Base-by-base conservation (phyloP, 768 basidiomycete genomes). In the Auricularia cornea region DNA sequence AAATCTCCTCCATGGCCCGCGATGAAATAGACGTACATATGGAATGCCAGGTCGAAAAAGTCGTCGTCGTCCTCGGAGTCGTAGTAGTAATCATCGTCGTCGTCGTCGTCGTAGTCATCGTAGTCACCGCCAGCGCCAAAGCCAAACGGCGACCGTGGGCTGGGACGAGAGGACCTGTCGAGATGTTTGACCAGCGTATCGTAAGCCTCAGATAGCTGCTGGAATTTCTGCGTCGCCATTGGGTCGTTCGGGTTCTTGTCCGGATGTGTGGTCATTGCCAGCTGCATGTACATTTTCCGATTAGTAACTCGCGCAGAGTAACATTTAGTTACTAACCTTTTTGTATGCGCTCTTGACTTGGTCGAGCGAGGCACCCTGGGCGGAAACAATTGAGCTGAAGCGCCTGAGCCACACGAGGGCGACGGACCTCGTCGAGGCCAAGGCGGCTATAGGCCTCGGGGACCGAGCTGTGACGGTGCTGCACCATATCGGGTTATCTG, bases 191-290 rank as follows among this genome's bases (percentile, higher is more conserved):
- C 72, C 30, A 91, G 77, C 32, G 81, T 70, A 56, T 81, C 79
- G 74, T 89, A 92, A 3, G 89, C 89, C 63, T 84, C 86, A 64
- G 86, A 80, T 54, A 92, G 71, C 60, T 77, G 74, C 73, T 91
- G 89, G 69, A 92, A 91, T 70, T 86, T 78, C 3, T 77, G 79
- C 41, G 89, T 90, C 56, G 88, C 89, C 66, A 80, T 76, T 44
- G 79, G 80, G 66, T 90, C 83, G 48, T 80, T 80, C 0, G 80
- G 84, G 64, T 90, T 90, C 75, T 90, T 90, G 75, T 90, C 89
- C 8, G 90, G 89, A 74, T 91, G 90, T 0, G 84, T 87, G 23
- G 79, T 79, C 28, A 89, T 75, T 3, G 88, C 88, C 61, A 85
- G 76, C 84, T 88, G 62, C 23, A 51, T 11, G n/a, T n/a, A n/a